Evolutionary conservation across 2,329 filamentous ascomycete species (phyloP).

Genomic region (Pestalotiopsis sp.): DNA sequence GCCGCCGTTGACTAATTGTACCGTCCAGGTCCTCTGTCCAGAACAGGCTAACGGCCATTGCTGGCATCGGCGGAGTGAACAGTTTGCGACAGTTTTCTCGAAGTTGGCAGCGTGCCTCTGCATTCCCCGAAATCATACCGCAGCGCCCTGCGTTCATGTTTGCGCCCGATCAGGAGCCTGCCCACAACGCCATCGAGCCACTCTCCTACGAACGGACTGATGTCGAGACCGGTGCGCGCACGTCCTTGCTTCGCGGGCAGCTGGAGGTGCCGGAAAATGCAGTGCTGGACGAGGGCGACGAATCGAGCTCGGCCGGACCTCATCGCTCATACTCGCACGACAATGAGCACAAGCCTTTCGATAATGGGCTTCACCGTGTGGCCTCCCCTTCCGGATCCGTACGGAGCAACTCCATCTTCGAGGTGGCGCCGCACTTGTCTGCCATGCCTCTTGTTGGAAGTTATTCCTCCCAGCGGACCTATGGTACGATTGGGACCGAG

Average conservation of each 20-base stretch:
- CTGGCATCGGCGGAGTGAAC: constrained; percentile 85
- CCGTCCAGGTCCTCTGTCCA: constrained; percentile 59
- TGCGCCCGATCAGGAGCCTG: constrained; percentile 53
- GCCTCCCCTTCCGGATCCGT: constrained; percentile 30
- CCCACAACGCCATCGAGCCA: constrained; percentile 32
- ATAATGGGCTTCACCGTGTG: constrained; percentile 39
- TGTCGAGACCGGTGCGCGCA: constrained; percentile 36
- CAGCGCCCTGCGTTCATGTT: constrained; percentile 74
- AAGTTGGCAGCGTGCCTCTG: constrained; percentile 88
- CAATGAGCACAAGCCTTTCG: constrained; percentile 46
- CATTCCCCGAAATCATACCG: constrained; percentile 84
- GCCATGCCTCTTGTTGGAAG: constrained; percentile 72
- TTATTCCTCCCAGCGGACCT: constrained; percentile 59
- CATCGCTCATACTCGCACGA: constrained; percentile 14
- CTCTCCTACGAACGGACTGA: constrained; percentile 42
- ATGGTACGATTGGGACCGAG: constrained; percentile 52
- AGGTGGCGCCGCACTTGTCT: constrained; percentile 59
- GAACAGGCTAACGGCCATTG: constrained; percentile 55
- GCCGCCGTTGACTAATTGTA: constrained; percentile 12
- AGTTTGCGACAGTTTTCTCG: constrained; percentile 91
- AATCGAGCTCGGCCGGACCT: constrained; percentile 21
- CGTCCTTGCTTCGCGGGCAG: constrained; percentile 53
- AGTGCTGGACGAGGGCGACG: constrained; percentile 26
- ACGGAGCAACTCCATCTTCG: constrained; percentile 53
- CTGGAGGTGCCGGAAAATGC: constrained; percentile 40